phyloP scores from a whole-genome alignment of 179 eudicot species.

The Silene coronaria region DNA sequence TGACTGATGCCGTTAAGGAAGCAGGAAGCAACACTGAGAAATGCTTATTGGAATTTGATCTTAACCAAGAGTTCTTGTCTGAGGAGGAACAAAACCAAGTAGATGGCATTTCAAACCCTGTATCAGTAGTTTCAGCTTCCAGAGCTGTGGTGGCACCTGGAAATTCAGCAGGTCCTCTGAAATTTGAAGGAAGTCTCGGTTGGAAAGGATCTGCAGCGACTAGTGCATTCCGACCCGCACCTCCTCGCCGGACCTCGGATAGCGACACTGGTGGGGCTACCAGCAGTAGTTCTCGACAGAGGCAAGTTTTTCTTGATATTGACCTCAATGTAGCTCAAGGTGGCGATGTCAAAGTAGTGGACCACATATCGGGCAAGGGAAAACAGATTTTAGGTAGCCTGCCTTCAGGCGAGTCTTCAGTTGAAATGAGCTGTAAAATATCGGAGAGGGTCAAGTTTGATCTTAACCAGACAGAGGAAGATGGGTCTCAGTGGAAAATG shows the following conservation, averaged over 20 bases:
- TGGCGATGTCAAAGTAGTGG: constrained; percentile 36
- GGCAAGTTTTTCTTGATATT: constrained; percentile 45
- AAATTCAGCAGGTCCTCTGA: constrained; percentile 50
- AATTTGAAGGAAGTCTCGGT: constrained; percentile 72
- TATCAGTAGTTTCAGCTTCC: constrained; percentile 64
- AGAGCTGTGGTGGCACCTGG: constrained; percentile 59
- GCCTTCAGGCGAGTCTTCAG: constrained; percentile 49
- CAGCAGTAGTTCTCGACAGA: constrained; percentile 46
- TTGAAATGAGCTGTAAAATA: constrained; percentile 40
- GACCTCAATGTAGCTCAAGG: constrained; percentile 70
- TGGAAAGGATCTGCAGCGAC: constrained; percentile 95
- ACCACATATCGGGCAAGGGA: constrained; percentile 27
- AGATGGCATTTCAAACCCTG: constrained; percentile 36
- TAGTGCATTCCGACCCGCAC: constrained; percentile 75
- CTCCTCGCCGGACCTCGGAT: constrained; percentile 49
- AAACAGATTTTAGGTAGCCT: constrained; percentile 26
- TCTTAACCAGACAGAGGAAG: constrained; percentile 59
- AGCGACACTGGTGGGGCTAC: constrained; percentile 48
- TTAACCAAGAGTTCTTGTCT: constrained; percentile 59
- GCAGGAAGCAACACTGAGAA: constrained; percentile 32
- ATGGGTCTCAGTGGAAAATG: constrained; percentile 40
- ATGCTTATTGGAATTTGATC: constrained; percentile 49
- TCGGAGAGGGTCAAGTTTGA: constrained; percentile 53
- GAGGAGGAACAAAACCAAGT: constrained; percentile 43
- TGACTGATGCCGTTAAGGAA: constrained; percentile 39